A percentile compares a stretch with the other conserved stretches of the same genome.
Evolutionary conservation across 169 alveolate genomes (phyloP).

Genomic region (Plasmodium fragile): DNA sequence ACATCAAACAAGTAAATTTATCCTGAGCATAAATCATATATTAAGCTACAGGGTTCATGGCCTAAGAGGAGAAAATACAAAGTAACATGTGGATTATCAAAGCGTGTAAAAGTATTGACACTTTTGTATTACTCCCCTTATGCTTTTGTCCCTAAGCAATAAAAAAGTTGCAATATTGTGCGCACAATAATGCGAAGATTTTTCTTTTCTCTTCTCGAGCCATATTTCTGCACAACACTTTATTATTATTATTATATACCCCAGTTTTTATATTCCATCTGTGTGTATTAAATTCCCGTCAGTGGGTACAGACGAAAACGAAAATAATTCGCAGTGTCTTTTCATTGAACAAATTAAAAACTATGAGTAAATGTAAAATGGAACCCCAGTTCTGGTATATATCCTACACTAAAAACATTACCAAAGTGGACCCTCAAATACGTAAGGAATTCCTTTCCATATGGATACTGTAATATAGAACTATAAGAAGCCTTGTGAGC

Average conservation of each 20-base stretch:
- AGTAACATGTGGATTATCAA: background rate
- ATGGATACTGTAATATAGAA: background rate
- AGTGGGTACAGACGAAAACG: background rate
- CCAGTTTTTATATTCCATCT: background rate
- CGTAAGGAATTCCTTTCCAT: background rate
- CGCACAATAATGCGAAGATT: background rate
- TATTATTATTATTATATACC: background rate
- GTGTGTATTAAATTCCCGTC: background rate
- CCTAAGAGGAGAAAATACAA: background rate
- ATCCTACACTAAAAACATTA: background rate
- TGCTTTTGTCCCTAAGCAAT: background rate
- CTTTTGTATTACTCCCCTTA: background rate
- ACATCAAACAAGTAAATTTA: background rate
- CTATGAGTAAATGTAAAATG: background rate
- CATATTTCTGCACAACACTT: background rate
- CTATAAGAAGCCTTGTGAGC: background rate
- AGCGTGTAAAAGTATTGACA: background rate
- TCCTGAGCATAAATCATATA: background rate
- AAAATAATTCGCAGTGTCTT: background rate
- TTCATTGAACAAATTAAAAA: background rate
- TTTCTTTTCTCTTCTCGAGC: background rate
- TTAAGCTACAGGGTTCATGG: background rate
- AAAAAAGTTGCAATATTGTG: background rate
- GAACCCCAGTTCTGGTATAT: background rate
- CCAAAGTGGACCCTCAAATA: background rate